Base-by-base conservation (phyloP, 1,139 yeast genomes). In the Geotrichum phurueaensis region DNA sequence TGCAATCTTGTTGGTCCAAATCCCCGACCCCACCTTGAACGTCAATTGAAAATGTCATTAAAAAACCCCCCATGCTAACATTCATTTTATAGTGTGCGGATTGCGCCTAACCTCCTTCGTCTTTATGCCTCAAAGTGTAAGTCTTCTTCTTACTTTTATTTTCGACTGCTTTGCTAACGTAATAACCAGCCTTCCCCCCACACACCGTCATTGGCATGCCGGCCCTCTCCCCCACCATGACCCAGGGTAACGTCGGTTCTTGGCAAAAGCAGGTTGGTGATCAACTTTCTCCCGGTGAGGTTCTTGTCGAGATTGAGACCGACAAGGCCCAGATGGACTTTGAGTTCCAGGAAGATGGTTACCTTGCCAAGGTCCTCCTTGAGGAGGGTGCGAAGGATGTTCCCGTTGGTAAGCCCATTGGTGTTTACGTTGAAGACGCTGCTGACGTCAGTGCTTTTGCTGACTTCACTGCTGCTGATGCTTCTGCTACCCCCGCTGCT, bases 251-350 rank as follows among this genome's bases (percentile, higher is more conserved):
- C 74, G 80, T 94, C 67, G 94, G 92, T 56, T 80, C 84, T 63
- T 94, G 98, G 98, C 82, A 85, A 72, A 92, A 91, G 79, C 78
- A 83, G 59, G 90, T 86, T 58, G 99, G 99, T 71, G 98, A 94
- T 73, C 77, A 84, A 75, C 83, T 94, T 68, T 10, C 49, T 23
- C 56, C 97, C 33, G 98, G 99, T 76, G 97, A 92, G 73, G 86
- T 95, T 60, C 84, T 94, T 69, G 97, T 97, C 62, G 99, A 94
- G 77, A 87, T 94, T 67, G 99, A 94, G 79, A 94, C 99, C 67
- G 99, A 94, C 76, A 94, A 94, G 81, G 99, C 99, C 62, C 87
- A 92, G 66, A 94, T 94, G 97, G 99, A 95, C 78, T 94, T 91
- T 71, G 99, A 94, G 78, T 94, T 94, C 81, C 98, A 92, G 79